Evolutionary conservation across 225 moss, liverwort and hornwort species (phyloP), one percentile per base, ranked within the genome.

Genomic region (Sphagnum tenellum): DNA sequence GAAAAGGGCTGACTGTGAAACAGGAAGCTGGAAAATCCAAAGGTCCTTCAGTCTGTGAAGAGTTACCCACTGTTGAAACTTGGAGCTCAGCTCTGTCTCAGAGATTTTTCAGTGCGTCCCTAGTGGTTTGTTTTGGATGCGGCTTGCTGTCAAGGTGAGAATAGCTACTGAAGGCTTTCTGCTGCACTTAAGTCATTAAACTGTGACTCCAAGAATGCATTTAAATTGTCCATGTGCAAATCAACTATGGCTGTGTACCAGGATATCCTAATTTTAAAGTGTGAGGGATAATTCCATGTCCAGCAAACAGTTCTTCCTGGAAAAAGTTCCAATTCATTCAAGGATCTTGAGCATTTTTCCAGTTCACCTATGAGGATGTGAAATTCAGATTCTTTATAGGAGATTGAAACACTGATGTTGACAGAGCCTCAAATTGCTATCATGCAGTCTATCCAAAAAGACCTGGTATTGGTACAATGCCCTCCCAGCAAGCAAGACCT

Each of bases 381-480:
- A 75, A 79, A 76, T 75, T 77, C 71, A 50, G 68, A 77, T 48
- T 71, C 64, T 47, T 84, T 66, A 5, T 75, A 71, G 67, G 69
- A 70, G 50, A 62, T 68, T 65, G 65, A 74, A 48, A 48, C 75
- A 8, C 71, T 73, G 65, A 62, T 54, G 72, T 72, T 72, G 64
- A 72, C 70, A 64, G 65, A 72, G 6, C 59, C 50, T 67, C 74
- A 83, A 47, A 82, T 85, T 69, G 70, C 73, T 70, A 79, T 78
- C 47, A 87, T 81, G 10, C 85, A 79, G 59, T 74, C 79, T 57
- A 82, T 87, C 56, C 81, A 78, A 60, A 92, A 87, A 76, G 92
- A 92, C 79, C 77, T 92, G 74, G 74, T 89, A 65, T 60, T 92
- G 81, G 91, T 87, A 85, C 11, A 46, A 3, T 29, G 0, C 1